Conservation (phyloP, 306 rosid genomes). For the Cucurbita ficifolia region DNA sequence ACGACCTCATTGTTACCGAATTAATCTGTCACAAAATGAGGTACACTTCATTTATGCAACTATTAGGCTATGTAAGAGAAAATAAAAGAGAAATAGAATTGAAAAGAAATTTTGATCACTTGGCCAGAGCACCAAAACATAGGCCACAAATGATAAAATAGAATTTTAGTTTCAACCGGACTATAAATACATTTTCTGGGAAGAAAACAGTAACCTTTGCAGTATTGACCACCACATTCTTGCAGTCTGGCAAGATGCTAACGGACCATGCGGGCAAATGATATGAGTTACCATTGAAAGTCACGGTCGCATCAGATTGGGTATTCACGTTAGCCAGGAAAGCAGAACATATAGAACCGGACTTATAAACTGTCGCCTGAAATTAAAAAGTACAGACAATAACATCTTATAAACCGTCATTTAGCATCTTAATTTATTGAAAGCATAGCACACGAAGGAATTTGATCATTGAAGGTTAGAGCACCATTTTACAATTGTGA, state of each 20-base stretch:
- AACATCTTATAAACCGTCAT: neutral
- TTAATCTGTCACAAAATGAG: constrained; percentile 42
- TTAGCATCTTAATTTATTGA: neutral
- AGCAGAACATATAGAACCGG: constrained; percentile 58
- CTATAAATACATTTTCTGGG: neutral
- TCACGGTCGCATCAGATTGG: constrained; percentile 47
- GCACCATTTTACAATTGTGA: neutral
- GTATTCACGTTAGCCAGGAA: constrained; percentile 69
- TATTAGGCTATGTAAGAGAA: neutral
- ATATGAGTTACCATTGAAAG: constrained; percentile 65
- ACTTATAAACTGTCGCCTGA: constrained; percentile 68
- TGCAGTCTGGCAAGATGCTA: constrained; percentile 96
- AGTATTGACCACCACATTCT: constrained; percentile 71
- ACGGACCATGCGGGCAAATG: constrained; percentile 91
- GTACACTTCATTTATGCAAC: constrained; percentile 4
- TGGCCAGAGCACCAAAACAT: neutral
- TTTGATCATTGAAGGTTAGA: neutral
- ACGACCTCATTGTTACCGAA: constrained; percentile 41
- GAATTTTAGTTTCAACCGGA: neutral
- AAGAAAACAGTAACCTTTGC: constrained; percentile 60
- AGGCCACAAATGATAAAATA: neutral
- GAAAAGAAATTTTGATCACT: neutral
- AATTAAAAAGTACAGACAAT: constrained; percentile 2
- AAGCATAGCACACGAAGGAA: neutral
- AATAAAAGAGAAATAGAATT: neutral